phyloP scores from a whole-genome alignment of 768 basidiomycete species.

The Trichaptum fuscoviolaceum region DNA sequence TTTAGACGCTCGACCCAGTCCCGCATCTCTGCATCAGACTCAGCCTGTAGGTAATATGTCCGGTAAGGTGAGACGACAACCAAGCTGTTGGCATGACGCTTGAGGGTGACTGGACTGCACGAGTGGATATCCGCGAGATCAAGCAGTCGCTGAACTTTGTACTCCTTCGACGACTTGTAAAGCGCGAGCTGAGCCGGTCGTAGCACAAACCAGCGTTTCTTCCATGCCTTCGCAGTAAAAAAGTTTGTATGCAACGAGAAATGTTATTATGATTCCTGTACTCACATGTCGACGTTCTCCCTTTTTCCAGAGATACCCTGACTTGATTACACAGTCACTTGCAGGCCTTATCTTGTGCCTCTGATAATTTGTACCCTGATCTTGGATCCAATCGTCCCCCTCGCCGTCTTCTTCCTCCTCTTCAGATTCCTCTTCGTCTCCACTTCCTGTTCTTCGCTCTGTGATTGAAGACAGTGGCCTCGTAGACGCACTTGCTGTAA shows the following conservation, averaged over 20 bases:
- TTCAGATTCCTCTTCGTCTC: conserved; percentile 65
- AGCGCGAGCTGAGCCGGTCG: conserved; percentile 89
- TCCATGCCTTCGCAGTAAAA: conserved; percentile 80
- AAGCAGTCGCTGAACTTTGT: conserved; percentile 83
- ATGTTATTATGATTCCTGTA: conserved; percentile 10
- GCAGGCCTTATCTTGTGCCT: conserved; percentile 21
- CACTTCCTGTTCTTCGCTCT: conserved; percentile 63
- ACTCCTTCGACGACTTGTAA: conserved; percentile 95
- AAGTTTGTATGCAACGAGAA: conserved; percentile 6
- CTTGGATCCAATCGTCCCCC: conserved; percentile 34
- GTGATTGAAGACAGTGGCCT: conserved; percentile 73
- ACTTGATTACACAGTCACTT: conserved; percentile 75
- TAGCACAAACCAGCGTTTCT: conserved; percentile 97
- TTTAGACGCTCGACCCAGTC: conserved; percentile 84
- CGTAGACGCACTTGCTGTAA: conserved; percentile 30
- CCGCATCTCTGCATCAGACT: conserved; percentile 62
- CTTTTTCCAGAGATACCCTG: conserved; percentile 97
- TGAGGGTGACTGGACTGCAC: conserved; percentile 80
- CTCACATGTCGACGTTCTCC: conserved; percentile 92
- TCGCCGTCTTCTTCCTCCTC: conserved; percentile 60
- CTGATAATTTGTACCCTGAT: background rate
- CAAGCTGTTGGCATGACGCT: conserved; percentile 85
- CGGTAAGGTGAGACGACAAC: conserved; percentile 86
- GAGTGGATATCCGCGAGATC: conserved; percentile 87
- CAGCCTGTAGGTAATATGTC: conserved; percentile 89